Percentiles rank a stretch among this genome's conserved stretches.
phyloP scores from a whole-genome alignment of 257 asterid genomes.

The Ilex asprella region DNA sequence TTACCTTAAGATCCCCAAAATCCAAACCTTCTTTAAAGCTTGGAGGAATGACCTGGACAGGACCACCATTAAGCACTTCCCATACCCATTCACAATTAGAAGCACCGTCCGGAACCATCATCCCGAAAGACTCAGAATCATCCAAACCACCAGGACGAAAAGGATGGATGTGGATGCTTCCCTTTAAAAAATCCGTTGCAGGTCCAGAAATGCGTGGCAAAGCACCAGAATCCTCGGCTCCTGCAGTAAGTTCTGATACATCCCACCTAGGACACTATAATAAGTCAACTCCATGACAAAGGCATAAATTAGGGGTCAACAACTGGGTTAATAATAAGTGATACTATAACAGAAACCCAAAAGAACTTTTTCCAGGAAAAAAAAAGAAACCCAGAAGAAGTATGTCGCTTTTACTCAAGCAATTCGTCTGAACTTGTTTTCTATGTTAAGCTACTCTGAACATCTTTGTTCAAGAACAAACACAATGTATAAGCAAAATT shows the following conservation, averaged over 20 bases:
- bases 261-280: slow-evolving; percentile 51
- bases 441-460: neutral
- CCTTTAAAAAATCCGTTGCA: slow-evolving; percentile 85
- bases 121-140: slow-evolving; percentile 48
- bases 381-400: no score
- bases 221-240: slow-evolving; percentile 67
- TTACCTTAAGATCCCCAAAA: slow-evolving; percentile 83
- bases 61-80: slow-evolving; percentile 77
- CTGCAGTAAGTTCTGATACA: slow-evolving; percentile 58
- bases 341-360: no score
- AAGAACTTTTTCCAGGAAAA: no score
- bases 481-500: neutral
- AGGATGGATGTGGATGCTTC: slow-evolving; percentile 85
- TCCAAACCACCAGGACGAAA: slow-evolving; percentile 91
- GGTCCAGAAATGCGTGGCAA: slow-evolving; percentile 89
- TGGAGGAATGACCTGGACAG: slow-evolving; percentile 29
- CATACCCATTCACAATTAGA: slow-evolving; percentile 75
- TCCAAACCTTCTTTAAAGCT: slow-evolving; percentile 39
- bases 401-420: no score
- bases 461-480: neutral
- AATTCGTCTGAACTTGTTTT: neutral
- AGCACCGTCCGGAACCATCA: slow-evolving; percentile 72
- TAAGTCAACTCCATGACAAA: slow-evolving; percentile 18
- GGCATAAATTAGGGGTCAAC: slow-evolving; percentile 4
- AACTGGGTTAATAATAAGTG: no score